phyloP scores from a whole-genome alignment of 1,284 basidiomycete genomes.

The Cryptococcus jaspeensis region DNA sequence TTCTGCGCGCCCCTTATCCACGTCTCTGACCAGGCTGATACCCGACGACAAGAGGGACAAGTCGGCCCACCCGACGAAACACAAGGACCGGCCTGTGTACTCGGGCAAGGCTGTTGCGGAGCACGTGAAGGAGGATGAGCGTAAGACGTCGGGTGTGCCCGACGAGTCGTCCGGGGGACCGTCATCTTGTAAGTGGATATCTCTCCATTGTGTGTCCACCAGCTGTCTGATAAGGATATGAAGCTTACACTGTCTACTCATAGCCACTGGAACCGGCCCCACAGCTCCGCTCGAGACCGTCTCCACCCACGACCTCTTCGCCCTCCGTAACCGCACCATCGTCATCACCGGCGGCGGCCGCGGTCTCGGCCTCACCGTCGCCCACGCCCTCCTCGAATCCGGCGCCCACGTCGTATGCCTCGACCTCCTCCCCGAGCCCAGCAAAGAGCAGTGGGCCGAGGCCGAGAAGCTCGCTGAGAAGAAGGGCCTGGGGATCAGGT shows the following conservation, averaged over 20 bases:
- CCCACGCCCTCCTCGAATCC: conserved; percentile 70
- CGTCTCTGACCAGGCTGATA: neutral
- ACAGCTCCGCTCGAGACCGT: conserved; percentile 14
- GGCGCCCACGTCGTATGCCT: conserved; percentile 76
- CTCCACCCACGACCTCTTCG: conserved; percentile 54
- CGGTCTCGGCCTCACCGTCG: conserved; percentile 79
- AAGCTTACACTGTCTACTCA: no score
- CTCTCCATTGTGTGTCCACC: neutral
- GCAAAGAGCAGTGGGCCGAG: conserved; percentile 62
- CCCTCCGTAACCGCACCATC: conserved; percentile 68
- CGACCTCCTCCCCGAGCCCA: conserved; percentile 66
- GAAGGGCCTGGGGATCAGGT: conserved; percentile 60
- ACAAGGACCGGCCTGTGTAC: conserved; percentile 10
- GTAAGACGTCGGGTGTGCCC: conserved; percentile 14
- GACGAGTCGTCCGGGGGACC: conserved; percentile 8
- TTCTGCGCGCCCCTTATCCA: neutral
- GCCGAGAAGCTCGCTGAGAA: conserved; percentile 58
- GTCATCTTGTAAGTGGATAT: conserved; percentile 8
- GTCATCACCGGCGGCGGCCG: conserved; percentile 76
- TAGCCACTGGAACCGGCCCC: neutral
- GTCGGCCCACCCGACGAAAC: conserved; percentile 17
- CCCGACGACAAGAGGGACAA: conserved; percentile 4
- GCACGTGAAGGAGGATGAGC: conserved; percentile 18
- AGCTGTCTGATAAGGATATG: neutral
- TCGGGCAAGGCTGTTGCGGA: conserved; percentile 23